Conservation (phyloP, 1,284 basidiomycete genomes). For the Dichomitus squalens region DNA sequence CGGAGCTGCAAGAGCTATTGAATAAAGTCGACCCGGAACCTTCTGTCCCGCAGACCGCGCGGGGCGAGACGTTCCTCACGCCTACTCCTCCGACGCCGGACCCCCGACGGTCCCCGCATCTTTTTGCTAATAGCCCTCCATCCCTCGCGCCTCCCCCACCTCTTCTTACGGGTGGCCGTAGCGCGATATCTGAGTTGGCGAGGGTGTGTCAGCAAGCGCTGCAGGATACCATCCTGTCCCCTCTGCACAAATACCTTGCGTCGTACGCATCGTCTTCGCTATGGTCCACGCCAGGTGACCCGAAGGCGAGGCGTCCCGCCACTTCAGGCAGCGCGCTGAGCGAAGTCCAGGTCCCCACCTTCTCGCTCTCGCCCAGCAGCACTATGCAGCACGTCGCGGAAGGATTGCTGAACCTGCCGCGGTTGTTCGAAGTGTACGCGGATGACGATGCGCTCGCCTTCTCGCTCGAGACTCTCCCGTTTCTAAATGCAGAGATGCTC, state of each 20-base stretch:
- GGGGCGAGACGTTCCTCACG: constrained; percentile 27
- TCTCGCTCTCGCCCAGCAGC: constrained; percentile 90
- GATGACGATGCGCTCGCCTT: constrained; percentile 91
- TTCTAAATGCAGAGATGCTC: constrained; percentile 62
- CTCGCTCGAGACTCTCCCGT: constrained; percentile 82
- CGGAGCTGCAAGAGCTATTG: constrained; percentile 71
- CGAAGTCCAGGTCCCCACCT: constrained; percentile 87
- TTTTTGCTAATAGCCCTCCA: constrained; percentile 23
- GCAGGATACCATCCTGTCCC: constrained; percentile 83
- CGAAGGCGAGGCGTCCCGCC: constrained; percentile 38
- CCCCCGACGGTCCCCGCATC: constrained; percentile 29
- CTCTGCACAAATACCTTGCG: constrained; percentile 77
- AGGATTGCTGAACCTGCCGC: constrained; percentile 89
- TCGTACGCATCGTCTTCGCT: constrained; percentile 70
- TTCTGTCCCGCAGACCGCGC: constrained; percentile 23
- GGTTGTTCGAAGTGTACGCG: constrained; percentile 93
- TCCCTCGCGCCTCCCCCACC: constrained; percentile 33
- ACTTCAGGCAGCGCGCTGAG: constrained; percentile 43
- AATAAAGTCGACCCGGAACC: constrained; percentile 51
- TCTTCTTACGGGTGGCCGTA: constrained; percentile 60
- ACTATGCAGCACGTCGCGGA: constrained; percentile 90
- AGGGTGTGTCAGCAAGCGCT: constrained; percentile 75
- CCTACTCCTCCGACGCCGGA: constrained; percentile 31
- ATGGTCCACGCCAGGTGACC: constrained; percentile 64
- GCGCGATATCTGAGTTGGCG: constrained; percentile 69